Percentiles rank a stretch among this genome's conserved stretches.
These are phyloP conservation scores for Hypoxylon sp. DNA, from an alignment of 2,329 filamentous ascomycete species.

Conservation along the genomic window DNA sequence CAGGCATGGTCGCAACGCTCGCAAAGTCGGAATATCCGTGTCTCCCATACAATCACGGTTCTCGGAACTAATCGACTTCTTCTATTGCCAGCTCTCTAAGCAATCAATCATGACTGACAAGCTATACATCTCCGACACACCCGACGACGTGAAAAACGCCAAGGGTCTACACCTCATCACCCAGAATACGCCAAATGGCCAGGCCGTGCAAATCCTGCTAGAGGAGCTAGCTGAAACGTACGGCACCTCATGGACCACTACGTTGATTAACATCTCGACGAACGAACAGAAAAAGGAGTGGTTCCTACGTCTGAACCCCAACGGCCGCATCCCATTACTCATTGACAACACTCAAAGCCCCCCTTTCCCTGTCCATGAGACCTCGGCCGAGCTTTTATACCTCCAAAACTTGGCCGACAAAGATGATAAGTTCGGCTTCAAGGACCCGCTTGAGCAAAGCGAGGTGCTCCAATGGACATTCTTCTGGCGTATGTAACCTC, in stretches of 20 bases:
- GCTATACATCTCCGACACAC: conserved; percentile 46
- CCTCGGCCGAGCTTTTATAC: conserved; percentile 66
- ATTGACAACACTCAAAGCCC: conserved; percentile 63
- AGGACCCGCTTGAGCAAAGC: conserved; percentile 63
- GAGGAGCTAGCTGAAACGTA: conserved; percentile 66
- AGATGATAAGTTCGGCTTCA: conserved; percentile 65
- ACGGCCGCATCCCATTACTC: conserved; percentile 64
- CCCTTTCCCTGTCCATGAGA: conserved; percentile 66
- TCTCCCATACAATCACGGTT: neutral
- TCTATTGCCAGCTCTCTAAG: neutral
- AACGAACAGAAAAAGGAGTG: conserved; percentile 70
- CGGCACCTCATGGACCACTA: conserved; percentile 62
- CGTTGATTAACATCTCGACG: conserved; percentile 63
- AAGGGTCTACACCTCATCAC: conserved; percentile 47
- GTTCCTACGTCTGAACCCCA: conserved; percentile 63
- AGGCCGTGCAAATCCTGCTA: conserved; percentile 45
- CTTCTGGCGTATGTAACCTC: conserved; percentile 59
- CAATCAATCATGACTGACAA: conserved; percentile 39
- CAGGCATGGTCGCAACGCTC: neutral
- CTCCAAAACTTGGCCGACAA: conserved; percentile 64
- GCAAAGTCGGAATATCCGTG: neutral
- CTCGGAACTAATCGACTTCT: neutral
- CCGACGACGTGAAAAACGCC: conserved; percentile 42
- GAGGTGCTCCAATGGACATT: conserved; percentile 66
- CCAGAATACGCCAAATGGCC: conserved; percentile 46